Evolutionary conservation across 2,329 filamentous ascomycete genomes (phyloP), one percentile per base, ranked within the genome.

Genomic region (Fusarium oligoseptatum): DNA sequence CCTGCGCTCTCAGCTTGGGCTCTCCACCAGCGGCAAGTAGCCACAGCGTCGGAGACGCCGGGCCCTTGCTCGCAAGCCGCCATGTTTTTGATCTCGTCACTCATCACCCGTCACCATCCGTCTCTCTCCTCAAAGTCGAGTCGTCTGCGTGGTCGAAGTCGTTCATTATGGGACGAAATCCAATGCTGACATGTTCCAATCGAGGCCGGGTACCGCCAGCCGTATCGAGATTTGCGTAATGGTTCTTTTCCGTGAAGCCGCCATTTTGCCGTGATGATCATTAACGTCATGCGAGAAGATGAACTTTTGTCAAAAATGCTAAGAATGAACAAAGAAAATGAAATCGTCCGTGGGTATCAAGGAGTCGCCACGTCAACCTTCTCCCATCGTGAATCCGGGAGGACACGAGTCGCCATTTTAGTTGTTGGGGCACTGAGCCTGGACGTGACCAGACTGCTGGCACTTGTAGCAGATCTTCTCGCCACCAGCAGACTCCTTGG

Each of bases 401-500:
- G 77, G 71, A 76, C 73, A 68, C 66, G 68, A 68, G 66, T 74
- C 74, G 74, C 75, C 75, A 75, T 72, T 79, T 85, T 88, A 88
- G 84, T 93, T 95, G 83, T 93, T 95, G 81, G 96, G 94, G 92
- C 97, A 99, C 81, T 94, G 91, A 80, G 94, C 92, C 91, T 98
- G 96, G 83, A 98, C 93, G 87, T 98, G 96, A 80, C 96, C 95
- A 78, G 88, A 83, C 85, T 92, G 90, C 86, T 92, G 90, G 89
- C 91, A 98, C 90, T 97, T 97, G 91, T 99, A 99, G 93, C 97
- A 99, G 83, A 98, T 95, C 84, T 97, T 96, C 90, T 98, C 96
- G 82, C 92, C 91, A 77, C 91, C 90, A 79, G 92, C 91, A 70
- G 94, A 94, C 87, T 98, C 96, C 83, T 96, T 95, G 80, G 95